A percentile compares a stretch with the other conserved stretches of the same genome.
Conservation (phyloP, 768 basidiomycete species). For the Lentinula raphanica region DNA sequence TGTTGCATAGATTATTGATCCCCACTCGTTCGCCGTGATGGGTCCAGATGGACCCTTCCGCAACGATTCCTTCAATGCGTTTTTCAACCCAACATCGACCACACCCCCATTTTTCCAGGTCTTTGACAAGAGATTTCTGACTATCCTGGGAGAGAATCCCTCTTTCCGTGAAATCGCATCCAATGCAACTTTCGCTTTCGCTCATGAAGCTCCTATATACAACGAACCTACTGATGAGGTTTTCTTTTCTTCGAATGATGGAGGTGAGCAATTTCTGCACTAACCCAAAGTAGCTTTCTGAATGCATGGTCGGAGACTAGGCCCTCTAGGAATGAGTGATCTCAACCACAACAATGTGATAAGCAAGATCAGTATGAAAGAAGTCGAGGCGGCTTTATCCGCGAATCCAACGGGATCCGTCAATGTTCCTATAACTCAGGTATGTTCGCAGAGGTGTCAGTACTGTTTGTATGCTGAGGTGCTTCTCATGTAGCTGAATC, state of each 20-base stretch:
- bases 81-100: slow-evolving; percentile 42
- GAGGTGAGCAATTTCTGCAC: slow-evolving; percentile 30
- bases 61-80: slow-evolving; percentile 13
- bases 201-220: slow-evolving; percentile 77
- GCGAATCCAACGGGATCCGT: slow-evolving; percentile 29
- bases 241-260: slow-evolving; percentile 68
- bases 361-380: slow-evolving; percentile 55
- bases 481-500: slow-evolving; percentile 41
- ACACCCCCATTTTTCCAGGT: slow-evolving; percentile 45
- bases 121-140: slow-evolving; percentile 49
- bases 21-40: slow-evolving; percentile 32
- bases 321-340: slow-evolving; percentile 53
- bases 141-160: slow-evolving; percentile 52
- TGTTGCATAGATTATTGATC: slow-evolving; percentile 27
- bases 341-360: slow-evolving; percentile 60
- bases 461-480: not conserved
- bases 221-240: slow-evolving; percentile 63
- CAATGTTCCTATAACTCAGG: slow-evolving; percentile 44
- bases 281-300: not conserved
- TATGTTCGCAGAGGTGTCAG: slow-evolving; percentile 16
- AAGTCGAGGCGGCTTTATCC: slow-evolving; percentile 43
- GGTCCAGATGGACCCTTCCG: slow-evolving; percentile 22
- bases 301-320: not conserved
- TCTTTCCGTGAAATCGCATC: slow-evolving; percentile 56
- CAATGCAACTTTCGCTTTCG: slow-evolving; percentile 61